phyloP scores from a whole-genome alignment of 2,329 filamentous ascomycete genomes.

The Diaporthe amygdali region DNA sequence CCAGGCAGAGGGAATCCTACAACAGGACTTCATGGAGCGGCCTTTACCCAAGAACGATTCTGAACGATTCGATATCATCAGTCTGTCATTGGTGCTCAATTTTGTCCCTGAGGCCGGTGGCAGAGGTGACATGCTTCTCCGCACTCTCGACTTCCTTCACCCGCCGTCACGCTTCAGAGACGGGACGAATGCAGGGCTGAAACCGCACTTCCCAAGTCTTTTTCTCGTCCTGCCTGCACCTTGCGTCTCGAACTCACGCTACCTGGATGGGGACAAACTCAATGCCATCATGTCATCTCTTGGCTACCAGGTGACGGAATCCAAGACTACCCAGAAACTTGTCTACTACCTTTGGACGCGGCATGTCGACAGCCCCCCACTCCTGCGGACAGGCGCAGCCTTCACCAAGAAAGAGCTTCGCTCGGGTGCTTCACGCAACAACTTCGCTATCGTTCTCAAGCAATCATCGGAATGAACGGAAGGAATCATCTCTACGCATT shows the following conservation, averaged over 20 bases:
- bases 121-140: constrained; percentile 84
- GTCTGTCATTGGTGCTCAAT: constrained; percentile 90
- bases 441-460: constrained; percentile 81
- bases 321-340: constrained; percentile 81
- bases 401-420: constrained; percentile 80
- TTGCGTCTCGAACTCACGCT: constrained; percentile 89
- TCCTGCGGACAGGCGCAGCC: constrained; percentile 27
- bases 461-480: constrained; percentile 16
- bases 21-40: constrained; percentile 94
- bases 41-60: constrained; percentile 68
- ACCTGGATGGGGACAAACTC: constrained; percentile 76
- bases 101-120: constrained; percentile 81
- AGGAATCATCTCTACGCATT: background rate
- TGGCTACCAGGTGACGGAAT: constrained; percentile 70
- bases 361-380: constrained; percentile 29
- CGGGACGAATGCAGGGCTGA: constrained; percentile 18
- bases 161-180: constrained; percentile 29
- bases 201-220: constrained; percentile 65
- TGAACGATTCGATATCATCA: constrained; percentile 86
- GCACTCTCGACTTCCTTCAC: constrained; percentile 74
- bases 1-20: constrained; percentile 77
- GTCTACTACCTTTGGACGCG: constrained; percentile 87
- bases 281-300: constrained; percentile 76
- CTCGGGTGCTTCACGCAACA: constrained; percentile 80
- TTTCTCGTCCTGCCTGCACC: constrained; percentile 91